Conservation (phyloP, 257 asterid genomes). For the Gentiana straminea region DNA sequence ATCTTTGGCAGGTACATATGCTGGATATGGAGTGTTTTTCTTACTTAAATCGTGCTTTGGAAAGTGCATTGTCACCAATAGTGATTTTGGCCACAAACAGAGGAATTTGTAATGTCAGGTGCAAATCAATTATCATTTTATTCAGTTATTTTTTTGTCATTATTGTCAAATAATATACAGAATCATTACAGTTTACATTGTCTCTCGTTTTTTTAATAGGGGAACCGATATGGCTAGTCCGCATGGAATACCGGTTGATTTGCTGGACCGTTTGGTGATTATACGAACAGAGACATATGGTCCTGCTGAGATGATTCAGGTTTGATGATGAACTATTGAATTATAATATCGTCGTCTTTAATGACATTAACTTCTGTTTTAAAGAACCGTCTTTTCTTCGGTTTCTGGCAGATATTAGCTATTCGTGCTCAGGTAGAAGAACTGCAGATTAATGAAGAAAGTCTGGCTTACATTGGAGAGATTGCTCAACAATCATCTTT, state of each 20-base stretch:
- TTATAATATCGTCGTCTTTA: neutral
- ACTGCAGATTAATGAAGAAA: slow-evolving; percentile 73
- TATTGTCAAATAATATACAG: neutral
- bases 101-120: slow-evolving; percentile 92
- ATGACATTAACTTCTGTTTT: slow-evolving; percentile 1
- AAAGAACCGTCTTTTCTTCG: neutral
- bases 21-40: slow-evolving; percentile 96
- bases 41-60: slow-evolving; percentile 80
- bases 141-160: neutral
- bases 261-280: slow-evolving; percentile 80
- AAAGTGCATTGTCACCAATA: slow-evolving; percentile 82
- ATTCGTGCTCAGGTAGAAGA: slow-evolving; percentile 97
- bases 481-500: slow-evolving; percentile 74
- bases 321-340: slow-evolving; percentile 6
- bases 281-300: slow-evolving; percentile 92
- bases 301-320: slow-evolving; percentile 99
- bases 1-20: slow-evolving; percentile 67
- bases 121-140: neutral
- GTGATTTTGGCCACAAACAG: slow-evolving; percentile 87
- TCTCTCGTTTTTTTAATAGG: slow-evolving; percentile 26
- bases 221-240: slow-evolving; percentile 96
- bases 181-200: neutral
- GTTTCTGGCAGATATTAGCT: slow-evolving; percentile 60
- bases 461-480: slow-evolving; percentile 85
- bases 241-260: slow-evolving; percentile 93